These are phyloP conservation scores for Hypericum androsaemum DNA, from an alignment of 345 rosid species.

Conservation along the genomic window DNA sequence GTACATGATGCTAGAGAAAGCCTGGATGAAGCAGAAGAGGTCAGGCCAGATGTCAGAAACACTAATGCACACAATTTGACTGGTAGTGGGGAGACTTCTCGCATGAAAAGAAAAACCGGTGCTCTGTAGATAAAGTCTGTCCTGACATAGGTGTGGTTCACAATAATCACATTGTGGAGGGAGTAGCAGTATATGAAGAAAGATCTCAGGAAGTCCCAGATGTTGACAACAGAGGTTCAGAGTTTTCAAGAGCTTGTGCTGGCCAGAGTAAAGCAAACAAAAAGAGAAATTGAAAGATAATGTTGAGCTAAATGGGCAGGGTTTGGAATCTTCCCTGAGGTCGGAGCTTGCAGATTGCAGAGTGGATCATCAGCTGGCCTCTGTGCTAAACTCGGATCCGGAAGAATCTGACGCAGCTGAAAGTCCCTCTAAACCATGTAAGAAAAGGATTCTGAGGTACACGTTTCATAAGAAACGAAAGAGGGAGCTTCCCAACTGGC, in stretches of 20 bases:
- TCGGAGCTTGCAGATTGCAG: conserved; percentile 23
- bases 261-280: conserved; percentile 10
- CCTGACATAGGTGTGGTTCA: conserved; percentile 10
- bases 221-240: conserved; percentile 10
- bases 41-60: conserved; percentile 8
- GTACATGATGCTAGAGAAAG: conserved; percentile 17
- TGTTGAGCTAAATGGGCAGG: conserved; percentile 23
- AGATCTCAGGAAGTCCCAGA: conserved; percentile 20
- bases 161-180: conserved; percentile 14
- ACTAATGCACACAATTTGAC: neutral
- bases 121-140: conserved; percentile 3
- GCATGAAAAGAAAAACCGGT: conserved; percentile 13
- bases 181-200: conserved; percentile 12
- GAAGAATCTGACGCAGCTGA: conserved; percentile 29
- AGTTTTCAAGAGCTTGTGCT: conserved; percentile 12
- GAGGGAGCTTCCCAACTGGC: conserved; percentile 43
- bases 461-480: conserved; percentile 75
- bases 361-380: conserved; percentile 16
- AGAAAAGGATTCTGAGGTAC: conserved; percentile 48
- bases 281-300: conserved; percentile 14
- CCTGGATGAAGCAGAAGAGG: conserved; percentile 16
- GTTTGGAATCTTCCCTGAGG: conserved; percentile 17
- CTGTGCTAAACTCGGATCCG: conserved; percentile 12
- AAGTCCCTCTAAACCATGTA: conserved; percentile 19
- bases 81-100: conserved; percentile 16